A percentile compares a stretch with the other conserved stretches of the same genome.
Evolutionary conservation across 495 filamentous ascomycete species (phyloP).

Genomic region (Daldinia childiae): DNA sequence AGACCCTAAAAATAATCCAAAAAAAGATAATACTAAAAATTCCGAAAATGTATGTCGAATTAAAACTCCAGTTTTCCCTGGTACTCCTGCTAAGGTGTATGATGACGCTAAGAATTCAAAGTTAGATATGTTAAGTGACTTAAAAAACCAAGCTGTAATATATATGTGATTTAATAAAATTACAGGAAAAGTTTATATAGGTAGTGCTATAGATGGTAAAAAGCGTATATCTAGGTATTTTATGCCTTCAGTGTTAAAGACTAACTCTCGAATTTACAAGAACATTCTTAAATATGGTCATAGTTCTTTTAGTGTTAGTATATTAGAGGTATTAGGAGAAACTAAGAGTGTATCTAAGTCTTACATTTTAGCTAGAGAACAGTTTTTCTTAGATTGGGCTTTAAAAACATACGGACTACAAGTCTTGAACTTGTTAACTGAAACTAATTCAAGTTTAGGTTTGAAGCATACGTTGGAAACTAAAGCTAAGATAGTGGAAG

Average conservation of each 20-base stretch:
- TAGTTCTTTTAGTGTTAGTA: conserved; percentile 5
- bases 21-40: conserved; percentile 4
- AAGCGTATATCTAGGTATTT: conserved; percentile 3
- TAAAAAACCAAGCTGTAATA: conserved; percentile 5
- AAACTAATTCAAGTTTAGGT: conserved; percentile 5
- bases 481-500: conserved; percentile 5
- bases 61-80: conserved; percentile 3
- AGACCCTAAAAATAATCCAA: conserved; percentile 3
- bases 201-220: conserved; percentile 5
- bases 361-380: conserved; percentile 5
- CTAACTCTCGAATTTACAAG: conserved; percentile 5
- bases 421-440: conserved; percentile 5
- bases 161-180: conserved; percentile 6
- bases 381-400: conserved; percentile 5
- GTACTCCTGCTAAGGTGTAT: conserved; percentile 3
- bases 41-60: background rate
- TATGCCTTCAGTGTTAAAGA: conserved; percentile 5
- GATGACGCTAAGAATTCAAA: conserved; percentile 1
- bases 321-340: conserved; percentile 5
- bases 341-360: conserved; percentile 5
- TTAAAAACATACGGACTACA: conserved; percentile 3
- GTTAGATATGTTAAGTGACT: conserved; percentile 5
- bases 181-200: conserved; percentile 5
- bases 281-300: conserved; percentile 5
- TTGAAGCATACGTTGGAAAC: conserved; percentile 4